Evolutionary conservation across 2,329 filamentous ascomycete genomes (phyloP).

Genomic region (Chrysoporthe cubensis): DNA sequence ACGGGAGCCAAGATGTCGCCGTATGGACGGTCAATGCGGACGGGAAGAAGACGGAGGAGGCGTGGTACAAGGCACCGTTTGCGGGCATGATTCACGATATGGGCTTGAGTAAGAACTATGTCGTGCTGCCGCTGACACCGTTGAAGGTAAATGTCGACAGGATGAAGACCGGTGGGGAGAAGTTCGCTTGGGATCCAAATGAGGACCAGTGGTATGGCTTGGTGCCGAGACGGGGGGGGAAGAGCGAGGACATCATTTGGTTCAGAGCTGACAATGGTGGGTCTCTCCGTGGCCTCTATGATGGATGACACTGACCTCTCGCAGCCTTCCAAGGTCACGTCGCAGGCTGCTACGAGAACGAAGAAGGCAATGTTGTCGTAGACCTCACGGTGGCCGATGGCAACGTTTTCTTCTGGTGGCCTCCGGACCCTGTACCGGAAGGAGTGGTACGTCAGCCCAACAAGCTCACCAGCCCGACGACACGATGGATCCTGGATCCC

Average conservation of each 20-base stretch:
- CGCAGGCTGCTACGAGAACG: constrained; percentile 52
- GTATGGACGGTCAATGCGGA: constrained; percentile 50
- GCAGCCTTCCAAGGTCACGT: constrained; percentile 51
- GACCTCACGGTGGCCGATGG: constrained; percentile 48
- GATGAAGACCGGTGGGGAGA: constrained; percentile 50
- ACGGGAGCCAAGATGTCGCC: constrained; percentile 48
- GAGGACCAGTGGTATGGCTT: constrained; percentile 61
- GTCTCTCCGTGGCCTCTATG: constrained; percentile 26
- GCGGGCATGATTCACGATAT: constrained; percentile 59
- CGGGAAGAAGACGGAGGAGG: constrained; percentile 50
- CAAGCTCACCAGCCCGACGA: constrained; percentile 45
- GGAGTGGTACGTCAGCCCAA: constrained; percentile 35
- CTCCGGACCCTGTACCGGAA: constrained; percentile 38
- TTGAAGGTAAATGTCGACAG: constrained; percentile 50
- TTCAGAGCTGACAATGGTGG: constrained; percentile 54
- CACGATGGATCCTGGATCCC: constrained; percentile 47
- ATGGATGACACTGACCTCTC: not conserved
- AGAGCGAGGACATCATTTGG: constrained; percentile 57
- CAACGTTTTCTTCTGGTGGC: constrained; percentile 53
- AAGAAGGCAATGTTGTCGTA: constrained; percentile 48
- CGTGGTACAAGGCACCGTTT: constrained; percentile 54
- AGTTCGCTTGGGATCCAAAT: constrained; percentile 56
- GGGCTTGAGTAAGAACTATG: constrained; percentile 51
- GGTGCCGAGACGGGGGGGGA: constrained; percentile 53
- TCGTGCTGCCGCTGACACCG: constrained; percentile 52